A percentile compares a stretch with the other conserved stretches of the same genome.
These are phyloP conservation scores for Gryganskiella cystojenkinii DNA, from an alignment of 192 early-diverging fungal species.

Conservation along the genomic window DNA sequence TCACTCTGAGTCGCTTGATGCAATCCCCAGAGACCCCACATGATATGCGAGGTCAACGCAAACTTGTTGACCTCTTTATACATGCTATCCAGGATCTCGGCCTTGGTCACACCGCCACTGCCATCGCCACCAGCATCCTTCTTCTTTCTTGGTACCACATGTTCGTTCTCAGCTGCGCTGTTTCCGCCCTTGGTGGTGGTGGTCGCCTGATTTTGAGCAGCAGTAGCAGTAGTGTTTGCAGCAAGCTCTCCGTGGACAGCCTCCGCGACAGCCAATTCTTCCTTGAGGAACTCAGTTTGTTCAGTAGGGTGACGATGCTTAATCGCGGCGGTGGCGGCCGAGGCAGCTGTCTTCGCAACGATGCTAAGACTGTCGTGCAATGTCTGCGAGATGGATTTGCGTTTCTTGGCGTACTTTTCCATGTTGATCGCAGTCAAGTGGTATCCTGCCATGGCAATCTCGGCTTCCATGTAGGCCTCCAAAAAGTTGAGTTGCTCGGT, in stretches of 20 bases:
- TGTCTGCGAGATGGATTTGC: too few relatives aligned
- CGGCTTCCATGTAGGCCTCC: constrained; percentile 69
- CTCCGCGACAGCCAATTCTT: too few relatives aligned
- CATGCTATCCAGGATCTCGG: constrained; percentile 50
- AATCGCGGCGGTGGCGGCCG: too few relatives aligned
- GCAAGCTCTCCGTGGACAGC: too few relatives aligned
- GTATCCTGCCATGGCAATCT: constrained; percentile 56
- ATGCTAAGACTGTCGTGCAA: too few relatives aligned
- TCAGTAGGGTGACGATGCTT: too few relatives aligned
- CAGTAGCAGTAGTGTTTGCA: too few relatives aligned
- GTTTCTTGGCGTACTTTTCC: constrained; percentile 24
- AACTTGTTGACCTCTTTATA: constrained; percentile 58
- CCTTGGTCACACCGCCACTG: constrained; percentile 39
- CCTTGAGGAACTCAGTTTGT: too few relatives aligned
- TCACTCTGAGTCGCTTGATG: constrained; percentile 80
- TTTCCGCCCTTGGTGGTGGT: constrained; percentile 5
- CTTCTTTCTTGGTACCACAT: constrained; percentile 5
- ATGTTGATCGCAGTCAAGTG: constrained; percentile 44
- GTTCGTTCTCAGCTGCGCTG: constrained; percentile 11
- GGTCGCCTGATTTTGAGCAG: too few relatives aligned
- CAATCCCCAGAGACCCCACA: constrained; percentile 87
- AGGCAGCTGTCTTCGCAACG: too few relatives aligned
- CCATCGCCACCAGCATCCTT: constrained; percentile 26
- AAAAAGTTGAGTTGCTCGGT: constrained; percentile 70
- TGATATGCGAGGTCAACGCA: constrained; percentile 66